Conservation (phyloP, 2,329 filamentous ascomycete genomes). For the Claviceps sp. region DNA sequence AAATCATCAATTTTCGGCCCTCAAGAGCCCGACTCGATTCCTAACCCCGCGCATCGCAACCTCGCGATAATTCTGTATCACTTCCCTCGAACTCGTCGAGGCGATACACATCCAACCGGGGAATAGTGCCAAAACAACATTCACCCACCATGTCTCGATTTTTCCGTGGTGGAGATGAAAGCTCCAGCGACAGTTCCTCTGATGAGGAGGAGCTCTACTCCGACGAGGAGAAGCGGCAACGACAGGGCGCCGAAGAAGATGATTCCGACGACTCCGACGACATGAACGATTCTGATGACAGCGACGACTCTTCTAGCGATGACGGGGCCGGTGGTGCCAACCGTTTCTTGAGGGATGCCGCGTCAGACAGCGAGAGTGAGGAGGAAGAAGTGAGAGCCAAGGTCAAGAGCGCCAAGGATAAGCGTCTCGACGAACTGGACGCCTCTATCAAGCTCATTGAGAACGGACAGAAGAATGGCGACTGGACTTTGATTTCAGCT, state of each 20-base stretch:
- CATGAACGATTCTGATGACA: slow-evolving; percentile 35
- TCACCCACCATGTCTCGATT: slow-evolving; percentile 76
- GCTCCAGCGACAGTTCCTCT: slow-evolving; percentile 89
- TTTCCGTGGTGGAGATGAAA: slow-evolving; percentile 83
- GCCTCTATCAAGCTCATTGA: slow-evolving; percentile 81
- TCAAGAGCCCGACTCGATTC: slow-evolving; percentile 16
- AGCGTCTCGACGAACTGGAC: slow-evolving; percentile 88
- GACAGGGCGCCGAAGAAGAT: slow-evolving; percentile 24
- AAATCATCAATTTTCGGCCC: slow-evolving; percentile 27
- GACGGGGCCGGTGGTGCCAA: slow-evolving; percentile 59
- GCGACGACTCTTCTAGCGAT: slow-evolving; percentile 45
- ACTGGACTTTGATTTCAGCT: slow-evolving; percentile 85
- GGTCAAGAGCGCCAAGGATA: slow-evolving; percentile 97
- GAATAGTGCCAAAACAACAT: slow-evolving; percentile 9
- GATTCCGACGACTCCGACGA: slow-evolving; percentile 26
- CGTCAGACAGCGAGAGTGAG: slow-evolving; percentile 68
- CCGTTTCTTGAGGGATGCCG: slow-evolving; percentile 68
- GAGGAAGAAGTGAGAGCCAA: slow-evolving; percentile 76
- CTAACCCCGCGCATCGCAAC: slow-evolving; percentile 22
- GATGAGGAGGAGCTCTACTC: slow-evolving; percentile 94
- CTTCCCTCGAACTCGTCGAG: slow-evolving; percentile 9
- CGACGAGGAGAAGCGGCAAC: slow-evolving; percentile 21
- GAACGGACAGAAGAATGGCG: slow-evolving; percentile 93
- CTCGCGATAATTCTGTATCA: slow-evolving; percentile 12
- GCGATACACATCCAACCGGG: slow-evolving; percentile 2